Base-by-base conservation (phyloP, 2,329 filamentous ascomycete species). In the Pseudogymnoascus verrucosus region DNA sequence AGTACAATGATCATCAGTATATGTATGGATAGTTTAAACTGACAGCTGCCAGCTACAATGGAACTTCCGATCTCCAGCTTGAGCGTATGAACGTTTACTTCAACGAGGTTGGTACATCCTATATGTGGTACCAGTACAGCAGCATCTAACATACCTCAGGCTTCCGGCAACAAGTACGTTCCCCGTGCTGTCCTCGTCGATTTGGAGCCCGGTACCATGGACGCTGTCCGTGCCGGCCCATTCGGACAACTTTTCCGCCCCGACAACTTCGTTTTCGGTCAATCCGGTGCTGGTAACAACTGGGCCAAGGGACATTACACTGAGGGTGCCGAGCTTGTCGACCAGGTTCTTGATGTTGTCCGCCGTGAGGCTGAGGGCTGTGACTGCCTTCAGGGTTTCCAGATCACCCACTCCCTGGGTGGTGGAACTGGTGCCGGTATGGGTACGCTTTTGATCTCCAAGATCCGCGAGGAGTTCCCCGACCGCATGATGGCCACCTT, bases 251-350 rank as follows among this genome's bases (percentile, higher is more conserved):
- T 99, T 72, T 98, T 99, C 92, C 93, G 95, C 71, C 95, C 95
- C 78, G 95, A 99, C 84, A 99, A 98, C 89, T 98, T 98, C 82
- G 92, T 98, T 77, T 98, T 98, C 80, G 95, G 95, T 74, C 95
- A 98, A 84, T 98, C 95, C 74, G 93, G 95, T 86, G 95, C 95
- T 79, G 95, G 95, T 82, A 99, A 99, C 91, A 98, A 98, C 89
- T 99, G 95, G 95, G 95, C 95, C 80, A 99, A 98, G 89, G 95
- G 95, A 83, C 95, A 99, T 80, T 99, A 99, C 87, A 99, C 95
- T 70, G 95, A 99, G 84, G 95, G 95, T 87, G 95, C 95, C 72
- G 95, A 99, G 84, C 87, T 98, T 69, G 95, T 99, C 72, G 95
- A 99, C 84, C 86, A 97, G 76, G 95, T 99, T 72, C 88, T 99